Conservation (phyloP, 2,329 filamentous ascomycete species). For the Alternaria arbusti region DNA sequence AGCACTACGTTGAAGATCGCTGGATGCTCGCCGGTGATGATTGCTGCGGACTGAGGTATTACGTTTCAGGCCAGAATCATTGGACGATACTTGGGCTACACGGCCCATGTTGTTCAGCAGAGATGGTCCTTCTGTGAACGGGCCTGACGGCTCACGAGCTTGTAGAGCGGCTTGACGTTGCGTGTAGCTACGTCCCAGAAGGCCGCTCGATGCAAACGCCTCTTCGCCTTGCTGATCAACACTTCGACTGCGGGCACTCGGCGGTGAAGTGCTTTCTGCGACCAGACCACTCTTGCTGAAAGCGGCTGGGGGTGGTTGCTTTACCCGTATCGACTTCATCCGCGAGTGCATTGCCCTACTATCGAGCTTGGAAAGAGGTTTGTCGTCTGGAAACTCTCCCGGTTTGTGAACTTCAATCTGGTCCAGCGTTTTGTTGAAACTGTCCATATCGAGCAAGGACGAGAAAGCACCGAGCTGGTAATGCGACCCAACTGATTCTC, state of each 20-base stretch:
- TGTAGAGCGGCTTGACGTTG: slow-evolving; percentile 51
- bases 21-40: slow-evolving; percentile 40
- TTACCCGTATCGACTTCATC: slow-evolving; percentile 47
- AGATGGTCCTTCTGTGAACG: slow-evolving; percentile 65
- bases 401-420: slow-evolving; percentile 30
- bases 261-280: slow-evolving; percentile 23
- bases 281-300: slow-evolving; percentile 29
- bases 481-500: slow-evolving; percentile 57
- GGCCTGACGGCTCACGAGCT: slow-evolving; percentile 49
- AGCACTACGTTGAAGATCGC: slow-evolving; percentile 54
- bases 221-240: slow-evolving; percentile 37
- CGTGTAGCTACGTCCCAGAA: slow-evolving; percentile 60
- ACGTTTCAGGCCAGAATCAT: slow-evolving; percentile 35
- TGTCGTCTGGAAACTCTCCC: slow-evolving; percentile 36
- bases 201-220: slow-evolving; percentile 55
- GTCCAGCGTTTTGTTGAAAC: slow-evolving; percentile 58
- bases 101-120: slow-evolving; percentile 58
- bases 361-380: slow-evolving; percentile 30
- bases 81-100: slow-evolving; percentile 31
- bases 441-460: slow-evolving; percentile 69
- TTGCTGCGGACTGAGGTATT: slow-evolving; percentile 42
- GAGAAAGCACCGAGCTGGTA: slow-evolving; percentile 70
- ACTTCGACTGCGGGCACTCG: slow-evolving; percentile 26
- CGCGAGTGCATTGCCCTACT: slow-evolving; percentile 41
- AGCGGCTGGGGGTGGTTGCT: slow-evolving; percentile 45